Evolutionary conservation across 352 stramenopile species (phyloP).

Genomic region (Phytophthora constricta): DNA sequence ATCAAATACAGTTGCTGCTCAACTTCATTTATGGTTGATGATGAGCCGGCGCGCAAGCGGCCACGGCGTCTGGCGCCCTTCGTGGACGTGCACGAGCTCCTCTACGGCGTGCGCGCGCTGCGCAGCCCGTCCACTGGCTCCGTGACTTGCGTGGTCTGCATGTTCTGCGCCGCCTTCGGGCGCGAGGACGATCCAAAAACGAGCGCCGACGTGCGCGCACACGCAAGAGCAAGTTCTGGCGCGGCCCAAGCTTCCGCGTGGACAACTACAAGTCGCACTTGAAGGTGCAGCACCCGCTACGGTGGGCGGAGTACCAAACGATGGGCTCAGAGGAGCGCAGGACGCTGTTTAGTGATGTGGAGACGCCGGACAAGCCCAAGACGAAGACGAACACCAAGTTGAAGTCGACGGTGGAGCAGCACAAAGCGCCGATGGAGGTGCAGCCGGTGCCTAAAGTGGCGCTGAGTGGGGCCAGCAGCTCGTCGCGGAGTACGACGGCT

Average conservation of each 20-base stretch:
- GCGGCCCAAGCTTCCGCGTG: constrained; percentile 27
- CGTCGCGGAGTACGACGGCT: too few species aligned
- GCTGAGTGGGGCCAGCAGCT: too few species aligned
- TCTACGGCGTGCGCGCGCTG: constrained; percentile 31
- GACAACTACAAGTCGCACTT: constrained; percentile 41
- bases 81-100: constrained; percentile 26
- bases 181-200: constrained; percentile 20
- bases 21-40: too few species aligned
- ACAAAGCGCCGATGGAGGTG: too few species aligned
- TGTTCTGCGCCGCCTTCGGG: constrained; percentile 40
- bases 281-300: constrained; percentile 15
- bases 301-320: constrained; percentile 28
- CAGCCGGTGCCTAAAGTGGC: too few species aligned
- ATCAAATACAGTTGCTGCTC: too few species aligned
- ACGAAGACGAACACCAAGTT: not conserved
- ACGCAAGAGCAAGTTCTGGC: constrained; percentile 30
- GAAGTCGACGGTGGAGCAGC: too few species aligned
- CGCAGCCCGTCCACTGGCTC: not conserved
- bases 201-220: constrained; percentile 19
- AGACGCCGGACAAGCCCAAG: constrained; percentile 1
- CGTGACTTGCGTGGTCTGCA: constrained; percentile 21
- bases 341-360: constrained; percentile 14
- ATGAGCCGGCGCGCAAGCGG: constrained; percentile 10
- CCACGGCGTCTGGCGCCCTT: constrained; percentile 30
- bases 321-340: constrained; percentile 8